Evolutionary conservation across 176 grass and related monocot species (phyloP).

Genomic region (Aegilops longissima): DNA sequence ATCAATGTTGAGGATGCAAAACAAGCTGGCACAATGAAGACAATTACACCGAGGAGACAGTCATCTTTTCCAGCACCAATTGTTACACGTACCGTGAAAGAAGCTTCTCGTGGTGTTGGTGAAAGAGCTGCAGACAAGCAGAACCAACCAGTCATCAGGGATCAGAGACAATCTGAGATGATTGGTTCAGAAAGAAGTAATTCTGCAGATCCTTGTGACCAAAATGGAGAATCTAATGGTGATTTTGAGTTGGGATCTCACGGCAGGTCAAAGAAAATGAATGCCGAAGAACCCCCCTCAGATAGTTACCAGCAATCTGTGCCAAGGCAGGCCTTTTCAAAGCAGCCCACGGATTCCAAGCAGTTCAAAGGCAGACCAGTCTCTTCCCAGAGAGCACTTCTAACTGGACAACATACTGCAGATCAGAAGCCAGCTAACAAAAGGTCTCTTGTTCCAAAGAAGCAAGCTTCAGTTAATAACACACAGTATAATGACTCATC

Average conservation of each 20-base stretch:
- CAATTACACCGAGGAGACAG: conserved; percentile 79
- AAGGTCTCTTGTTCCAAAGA: conserved; percentile 82
- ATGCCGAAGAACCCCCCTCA: conserved; percentile 44
- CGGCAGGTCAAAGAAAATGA: conserved; percentile 51
- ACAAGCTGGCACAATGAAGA: conserved; percentile 87
- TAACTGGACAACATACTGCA: conserved; percentile 45
- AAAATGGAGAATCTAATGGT: conserved; percentile 72
- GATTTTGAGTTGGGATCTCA: conserved; percentile 52
- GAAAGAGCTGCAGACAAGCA: conserved; percentile 66
- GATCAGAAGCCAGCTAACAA: conserved; percentile 74
- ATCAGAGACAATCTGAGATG: conserved; percentile 70
- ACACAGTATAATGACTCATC: conserved; percentile 81
- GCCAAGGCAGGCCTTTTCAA: conserved; percentile 57
- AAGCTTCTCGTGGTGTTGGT: conserved; percentile 52
- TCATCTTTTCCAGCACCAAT: conserved; percentile 86
- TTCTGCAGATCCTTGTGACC: conserved; percentile 53
- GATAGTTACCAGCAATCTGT: conserved; percentile 44
- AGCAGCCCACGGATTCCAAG: conserved; percentile 63
- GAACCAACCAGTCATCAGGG: conserved; percentile 34
- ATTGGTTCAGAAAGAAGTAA: conserved; percentile 48
- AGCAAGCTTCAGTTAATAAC: conserved; percentile 57
- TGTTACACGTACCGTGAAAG: conserved; percentile 84
- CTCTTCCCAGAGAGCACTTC: conserved; percentile 49
- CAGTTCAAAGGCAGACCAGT: conserved; percentile 49
- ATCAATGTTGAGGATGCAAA: conserved; percentile 97